Conservation (phyloP, 23 red algal genomes). For the Chondrus crispus region DNA sequence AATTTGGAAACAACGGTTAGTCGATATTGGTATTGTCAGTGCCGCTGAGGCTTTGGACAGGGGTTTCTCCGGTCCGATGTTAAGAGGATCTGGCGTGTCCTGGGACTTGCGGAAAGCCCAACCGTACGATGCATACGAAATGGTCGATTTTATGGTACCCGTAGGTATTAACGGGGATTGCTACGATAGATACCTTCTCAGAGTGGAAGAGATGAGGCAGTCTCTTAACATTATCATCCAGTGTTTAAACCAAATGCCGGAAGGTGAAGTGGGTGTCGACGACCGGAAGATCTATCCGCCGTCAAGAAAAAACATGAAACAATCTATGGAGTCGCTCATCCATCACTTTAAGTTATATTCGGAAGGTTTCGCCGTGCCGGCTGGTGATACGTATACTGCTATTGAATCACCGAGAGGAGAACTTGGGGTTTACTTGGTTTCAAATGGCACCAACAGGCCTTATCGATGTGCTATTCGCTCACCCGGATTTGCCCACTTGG, state of each 20-base stretch:
- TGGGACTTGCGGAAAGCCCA: conserved; percentile 93
- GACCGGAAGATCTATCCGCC: conserved; percentile 98
- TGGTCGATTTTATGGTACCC: conserved; percentile 90
- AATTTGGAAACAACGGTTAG: conserved; percentile 98
- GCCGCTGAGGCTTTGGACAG: conserved; percentile 85
- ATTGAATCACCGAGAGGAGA: conserved; percentile 99
- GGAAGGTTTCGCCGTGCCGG: conserved; percentile 94
- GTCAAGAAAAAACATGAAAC: conserved; percentile 88
- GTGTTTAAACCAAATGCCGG: conserved; percentile 98
- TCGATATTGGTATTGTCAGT: conserved; percentile 95
- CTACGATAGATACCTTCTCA: conserved; percentile 91
- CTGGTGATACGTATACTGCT: conserved; percentile 93
- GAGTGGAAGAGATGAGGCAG: conserved; percentile 98
- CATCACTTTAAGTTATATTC: conserved; percentile 99
- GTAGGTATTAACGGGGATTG: conserved; percentile 90
- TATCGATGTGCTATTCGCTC: conserved; percentile 93
- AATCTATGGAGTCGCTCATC: conserved; percentile 98
- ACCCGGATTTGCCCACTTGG: conserved; percentile 96
- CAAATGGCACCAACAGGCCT: conserved; percentile 96
- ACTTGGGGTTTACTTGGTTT: conserved; percentile 88
- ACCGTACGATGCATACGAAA: conserved; percentile 97
- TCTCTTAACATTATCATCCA: conserved; percentile 90
- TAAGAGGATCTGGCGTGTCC: conserved; percentile 88
- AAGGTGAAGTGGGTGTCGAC: conserved; percentile 96
- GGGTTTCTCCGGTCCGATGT: conserved; percentile 97